A percentile compares a stretch with the other conserved stretches of the same genome.
Evolutionary conservation across 2,329 filamentous ascomycete genomes (phyloP).

Genomic region (Hypoxylon sp.): DNA sequence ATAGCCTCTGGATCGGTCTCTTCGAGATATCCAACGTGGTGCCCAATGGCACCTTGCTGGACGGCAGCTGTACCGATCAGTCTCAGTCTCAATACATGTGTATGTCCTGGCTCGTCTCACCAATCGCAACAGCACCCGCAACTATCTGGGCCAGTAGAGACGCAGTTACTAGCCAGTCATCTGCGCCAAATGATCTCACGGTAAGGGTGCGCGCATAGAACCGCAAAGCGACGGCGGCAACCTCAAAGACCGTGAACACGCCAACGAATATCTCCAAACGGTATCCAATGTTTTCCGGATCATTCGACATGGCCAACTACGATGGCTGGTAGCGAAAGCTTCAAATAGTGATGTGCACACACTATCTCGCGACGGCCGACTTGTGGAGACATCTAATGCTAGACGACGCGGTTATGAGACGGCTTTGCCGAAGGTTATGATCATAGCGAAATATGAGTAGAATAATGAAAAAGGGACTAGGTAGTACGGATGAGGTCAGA

Average conservation of each 20-base stretch:
- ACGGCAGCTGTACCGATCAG: conserved; percentile 21
- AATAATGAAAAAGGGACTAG: background rate
- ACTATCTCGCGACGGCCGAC: background rate
- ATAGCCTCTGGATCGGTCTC: conserved; percentile 31
- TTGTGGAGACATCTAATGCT: background rate
- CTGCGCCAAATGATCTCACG: conserved; percentile 19
- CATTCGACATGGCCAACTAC: background rate
- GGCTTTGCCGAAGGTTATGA: background rate
- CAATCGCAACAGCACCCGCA: conserved; percentile 25
- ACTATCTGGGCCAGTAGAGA: conserved; percentile 36
- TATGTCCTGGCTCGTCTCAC: conserved; percentile 9
- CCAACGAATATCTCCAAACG: conserved; percentile 32
- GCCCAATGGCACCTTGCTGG: conserved; percentile 33
- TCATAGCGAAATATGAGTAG: background rate
- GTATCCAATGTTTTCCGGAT: conserved; percentile 32
- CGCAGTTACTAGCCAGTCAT: conserved; percentile 39
- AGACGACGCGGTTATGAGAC: background rate
- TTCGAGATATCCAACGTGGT: conserved; percentile 34
- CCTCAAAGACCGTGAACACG: conserved; percentile 32
- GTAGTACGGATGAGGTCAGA: background rate
- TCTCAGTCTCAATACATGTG: background rate
- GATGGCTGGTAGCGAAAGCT: background rate
- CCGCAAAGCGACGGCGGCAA: conserved; percentile 33
- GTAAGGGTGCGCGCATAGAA: conserved; percentile 40
- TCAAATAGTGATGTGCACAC: background rate